Conservation (phyloP, 2,329 filamentous ascomycete species). For the Diaporthe citrichinensis region DNA sequence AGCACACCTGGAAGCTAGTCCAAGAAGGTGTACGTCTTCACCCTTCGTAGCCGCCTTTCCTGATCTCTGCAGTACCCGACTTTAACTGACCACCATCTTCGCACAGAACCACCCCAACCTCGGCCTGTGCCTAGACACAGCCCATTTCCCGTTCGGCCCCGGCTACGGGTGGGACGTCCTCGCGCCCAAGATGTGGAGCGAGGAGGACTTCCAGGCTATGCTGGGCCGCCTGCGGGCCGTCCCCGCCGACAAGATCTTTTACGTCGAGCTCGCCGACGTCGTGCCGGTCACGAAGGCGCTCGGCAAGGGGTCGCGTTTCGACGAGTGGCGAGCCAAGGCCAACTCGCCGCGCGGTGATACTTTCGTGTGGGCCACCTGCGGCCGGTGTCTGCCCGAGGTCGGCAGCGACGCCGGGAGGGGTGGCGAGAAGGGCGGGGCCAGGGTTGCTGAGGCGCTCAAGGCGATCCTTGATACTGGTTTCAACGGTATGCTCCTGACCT, state of each 20-base stretch:
- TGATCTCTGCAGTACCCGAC: background rate
- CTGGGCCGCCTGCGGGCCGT: background rate
- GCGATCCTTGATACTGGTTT: conserved; percentile 6
- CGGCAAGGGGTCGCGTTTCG: background rate
- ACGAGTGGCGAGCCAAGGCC: background rate
- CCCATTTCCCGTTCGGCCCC: background rate
- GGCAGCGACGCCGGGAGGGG: background rate
- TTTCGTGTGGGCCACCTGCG: background rate
- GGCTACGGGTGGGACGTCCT: background rate
- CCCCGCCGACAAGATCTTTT: conserved; percentile 2
- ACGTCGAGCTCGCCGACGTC: background rate
- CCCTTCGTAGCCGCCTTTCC: too few species aligned
- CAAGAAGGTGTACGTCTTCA: background rate
- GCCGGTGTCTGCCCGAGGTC: background rate
- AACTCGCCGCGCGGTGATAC: conserved; percentile 2
- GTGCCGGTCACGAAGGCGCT: background rate
- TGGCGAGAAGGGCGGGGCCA: background rate
- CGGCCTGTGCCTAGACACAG: background rate
- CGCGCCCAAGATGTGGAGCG: background rate
- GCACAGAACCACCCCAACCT: background rate
- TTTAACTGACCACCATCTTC: background rate
- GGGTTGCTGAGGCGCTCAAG: conserved; percentile 2
- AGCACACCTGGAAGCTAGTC: conserved; percentile 2
- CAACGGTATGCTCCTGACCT: background rate
- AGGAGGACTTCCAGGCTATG: conserved; percentile 1